Conservation (phyloP, 352 stramenopile species). For the Pythium volutum region DNA sequence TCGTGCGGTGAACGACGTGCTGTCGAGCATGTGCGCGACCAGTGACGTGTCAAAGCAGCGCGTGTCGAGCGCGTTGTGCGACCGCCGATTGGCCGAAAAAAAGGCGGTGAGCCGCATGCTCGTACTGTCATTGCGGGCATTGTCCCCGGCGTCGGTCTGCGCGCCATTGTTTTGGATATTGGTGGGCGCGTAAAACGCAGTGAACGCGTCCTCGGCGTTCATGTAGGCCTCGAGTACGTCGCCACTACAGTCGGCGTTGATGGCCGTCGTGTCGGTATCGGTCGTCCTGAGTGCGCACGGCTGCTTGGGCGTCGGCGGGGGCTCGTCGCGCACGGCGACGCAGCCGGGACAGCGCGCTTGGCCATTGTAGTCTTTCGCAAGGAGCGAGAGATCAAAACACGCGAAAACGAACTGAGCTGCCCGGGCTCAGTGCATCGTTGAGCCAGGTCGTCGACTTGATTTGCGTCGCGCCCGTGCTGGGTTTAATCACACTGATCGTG, state of each 20-base stretch:
- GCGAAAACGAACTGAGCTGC: conserved; percentile 32
- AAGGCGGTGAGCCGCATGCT: background rate
- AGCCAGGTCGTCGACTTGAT: background rate
- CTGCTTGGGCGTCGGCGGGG: conserved; percentile 23
- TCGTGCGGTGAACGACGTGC: background rate
- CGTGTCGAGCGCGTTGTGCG: background rate
- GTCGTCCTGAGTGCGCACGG: background rate
- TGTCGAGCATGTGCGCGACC: background rate
- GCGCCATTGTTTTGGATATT: conserved; percentile 7
- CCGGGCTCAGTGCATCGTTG: background rate
- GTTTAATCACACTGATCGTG: background rate
- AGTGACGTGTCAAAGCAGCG: background rate
- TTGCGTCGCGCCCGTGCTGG: background rate
- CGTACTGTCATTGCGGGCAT: background rate
- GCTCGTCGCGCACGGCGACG: conserved; percentile 41
- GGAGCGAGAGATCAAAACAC: conserved; percentile 35
- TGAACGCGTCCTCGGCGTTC: background rate
- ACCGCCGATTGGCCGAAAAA: background rate
- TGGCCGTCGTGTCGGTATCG: background rate
- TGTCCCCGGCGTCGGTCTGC: background rate
- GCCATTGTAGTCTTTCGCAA: conserved; percentile 37
- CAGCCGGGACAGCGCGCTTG: conserved; percentile 35
- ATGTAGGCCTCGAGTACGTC: background rate
- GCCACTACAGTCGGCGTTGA: background rate
- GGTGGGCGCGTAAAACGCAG: background rate